Conservation (phyloP, 2,329 filamentous ascomycete genomes). For the Fusarium tanahbumbuense region DNA sequence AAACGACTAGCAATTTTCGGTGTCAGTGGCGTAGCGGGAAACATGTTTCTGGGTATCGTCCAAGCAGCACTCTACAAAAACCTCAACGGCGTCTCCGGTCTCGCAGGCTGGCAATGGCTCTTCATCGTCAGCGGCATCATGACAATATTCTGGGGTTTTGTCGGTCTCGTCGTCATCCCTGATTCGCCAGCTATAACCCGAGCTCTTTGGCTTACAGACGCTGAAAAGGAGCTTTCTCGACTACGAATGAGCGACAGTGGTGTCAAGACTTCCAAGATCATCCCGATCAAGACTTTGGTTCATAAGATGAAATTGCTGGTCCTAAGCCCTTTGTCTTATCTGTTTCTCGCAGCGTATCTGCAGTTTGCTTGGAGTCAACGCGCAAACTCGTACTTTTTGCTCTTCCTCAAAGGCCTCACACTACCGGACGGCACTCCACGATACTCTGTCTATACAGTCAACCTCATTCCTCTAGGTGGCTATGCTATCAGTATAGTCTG, state of each 20-base stretch:
- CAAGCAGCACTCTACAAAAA: slow-evolving; percentile 39
- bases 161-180: slow-evolving; percentile 37
- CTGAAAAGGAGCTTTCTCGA: slow-evolving; percentile 26
- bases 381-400: slow-evolving; percentile 52
- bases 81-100: slow-evolving; percentile 33
- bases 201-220: slow-evolving; percentile 27
- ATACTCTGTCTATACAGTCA: slow-evolving; percentile 58
- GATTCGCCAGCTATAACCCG: slow-evolving; percentile 39
- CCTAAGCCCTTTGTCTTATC: slow-evolving; percentile 39
- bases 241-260: slow-evolving; percentile 36
- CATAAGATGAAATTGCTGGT: slow-evolving; percentile 35
- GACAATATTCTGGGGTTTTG: slow-evolving; percentile 40
- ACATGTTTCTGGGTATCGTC: slow-evolving; percentile 43
- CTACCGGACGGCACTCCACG: slow-evolving; percentile 27
- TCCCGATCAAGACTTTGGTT: slow-evolving; percentile 27
- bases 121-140: slow-evolving; percentile 39
- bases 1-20: slow-evolving; percentile 42
- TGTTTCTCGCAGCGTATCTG: slow-evolving; percentile 51
- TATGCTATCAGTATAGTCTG: slow-evolving; percentile 57
- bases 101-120: slow-evolving; percentile 43
- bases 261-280: slow-evolving; percentile 33
- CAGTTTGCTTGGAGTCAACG: slow-evolving; percentile 52
- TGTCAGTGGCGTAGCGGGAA: slow-evolving; percentile 41
- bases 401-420: slow-evolving; percentile 50
- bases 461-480: slow-evolving; percentile 61